Evolutionary conservation across 352 stramenopile species (phyloP), one percentile per base, ranked within the genome.

Genomic region (Globisporangium spiculum): DNA sequence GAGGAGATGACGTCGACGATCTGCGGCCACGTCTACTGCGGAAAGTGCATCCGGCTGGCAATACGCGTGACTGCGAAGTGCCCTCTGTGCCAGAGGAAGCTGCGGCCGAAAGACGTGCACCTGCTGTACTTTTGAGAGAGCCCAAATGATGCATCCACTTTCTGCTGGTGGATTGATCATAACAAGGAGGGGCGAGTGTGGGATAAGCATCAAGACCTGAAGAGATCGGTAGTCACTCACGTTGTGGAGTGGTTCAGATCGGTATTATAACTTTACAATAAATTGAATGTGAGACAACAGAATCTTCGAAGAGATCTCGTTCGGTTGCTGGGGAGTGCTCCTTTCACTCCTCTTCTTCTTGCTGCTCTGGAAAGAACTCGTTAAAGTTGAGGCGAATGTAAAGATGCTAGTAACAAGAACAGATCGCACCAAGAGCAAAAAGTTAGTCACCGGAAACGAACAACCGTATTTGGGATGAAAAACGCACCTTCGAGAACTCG

Each of bases 1-100:
- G 67, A 91, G 56, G 77, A 91, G 64, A 94, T 96, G 73, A 93
- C 88, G 4, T 92, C 86, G 27, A 94, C 88, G 1, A 73, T 82
- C 32, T 96, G 88, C 64, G 86, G 88, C 7, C 88, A 96, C 69
- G 79, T 94, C 8, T 96, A 90, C 68, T 96, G 88, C 66, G 76
- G 69, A n/a, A 75, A 77, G 26, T 94, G 83, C 71, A 92, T 96
- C 69, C 72, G 77, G 53, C 66, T 86, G 54, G 84, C 84, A 16
- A 90, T 96, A 60, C 80, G 72, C 24, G 75, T 86, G 34, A 94
- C 78, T 6, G 75, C 73, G 60, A 94, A 92, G 68, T 96, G 88
- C 54, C 88, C 88, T 10, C 63, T 96, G 24, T 96, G 86, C 41
- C 83, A 93, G 63, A 76, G 86, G 22, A 73, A 60, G 46, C 69